Base-by-base conservation (phyloP, 129 eudicot genomes). In the Gnaphalium uliginosum region DNA sequence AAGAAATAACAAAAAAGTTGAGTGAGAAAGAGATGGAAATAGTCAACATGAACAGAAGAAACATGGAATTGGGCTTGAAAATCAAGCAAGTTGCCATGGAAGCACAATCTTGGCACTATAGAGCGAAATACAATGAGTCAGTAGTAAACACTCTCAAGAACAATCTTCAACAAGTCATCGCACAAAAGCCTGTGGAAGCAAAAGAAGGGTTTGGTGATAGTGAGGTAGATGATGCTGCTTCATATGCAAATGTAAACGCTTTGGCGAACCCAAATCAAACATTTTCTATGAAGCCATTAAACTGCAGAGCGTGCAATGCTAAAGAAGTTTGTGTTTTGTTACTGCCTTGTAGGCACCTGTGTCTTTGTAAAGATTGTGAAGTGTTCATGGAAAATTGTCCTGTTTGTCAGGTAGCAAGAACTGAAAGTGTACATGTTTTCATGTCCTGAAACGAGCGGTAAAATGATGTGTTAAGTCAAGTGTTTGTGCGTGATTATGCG, bases 121-220 rank as follows among this genome's bases (percentile, higher is more conserved):
- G 83, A 71, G 96, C 96, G 14, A 90, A 86, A 53, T 86, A 90
- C 83, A 90, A 88, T 18, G 96, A 90, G 80, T 87, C 96, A 3
- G 76, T 90, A 5, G 85, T 86, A 32, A 86, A 88, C 57, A 69
- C 75, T 53, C 84, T 90, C 4, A 87, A 84, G 71, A 84, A 26
- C 86, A 90, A 90, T 81, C 83, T 90, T 25, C 87, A 87, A 78
- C 91, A 90, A 82, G 87, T 77, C 19, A 77, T 86, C 9, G 81
- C 86, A 11, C 89, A 79, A 18, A 77, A 81, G 63, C 82, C 81
- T 1, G 57, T 14, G 2, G 79, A 77, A 78, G 87, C 63, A 5
- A 82, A 78, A 68, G 96, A 90, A 86, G 96, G 96, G 13, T 83
- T 46, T 32, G 96, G 93, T 8, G 93, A 90, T 35, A 90, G 86